Evolutionary conservation across 257 asterid species (phyloP).

Genomic region (Nicotiana undulata): DNA sequence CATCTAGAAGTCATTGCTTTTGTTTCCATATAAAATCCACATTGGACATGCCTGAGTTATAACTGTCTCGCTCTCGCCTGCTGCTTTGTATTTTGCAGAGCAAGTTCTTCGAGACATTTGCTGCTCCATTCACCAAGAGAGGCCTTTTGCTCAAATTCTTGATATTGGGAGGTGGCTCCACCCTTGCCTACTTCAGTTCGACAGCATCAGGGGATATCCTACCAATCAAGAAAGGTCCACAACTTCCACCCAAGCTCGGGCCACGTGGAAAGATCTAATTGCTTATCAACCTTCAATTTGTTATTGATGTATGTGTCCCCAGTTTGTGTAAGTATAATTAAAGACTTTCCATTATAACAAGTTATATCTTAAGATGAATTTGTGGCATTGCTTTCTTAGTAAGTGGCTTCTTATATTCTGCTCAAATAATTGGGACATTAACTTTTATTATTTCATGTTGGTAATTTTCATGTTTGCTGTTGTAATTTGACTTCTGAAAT

Average conservation of each 20-base stretch:
- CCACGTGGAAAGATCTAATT: conserved; percentile 76
- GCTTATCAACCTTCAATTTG: conserved; percentile 1
- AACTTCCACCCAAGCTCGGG: conserved; percentile 79
- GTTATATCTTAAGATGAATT: neutral
- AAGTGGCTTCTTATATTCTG: neutral
- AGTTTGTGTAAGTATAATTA: conserved; percentile 49
- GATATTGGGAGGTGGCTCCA: conserved; percentile 79
- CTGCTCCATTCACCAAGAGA: conserved; percentile 96
- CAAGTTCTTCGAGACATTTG: conserved; percentile 93
- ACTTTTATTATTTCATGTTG: neutral
- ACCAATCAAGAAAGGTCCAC: conserved; percentile 90
- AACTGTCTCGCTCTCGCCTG: neutral
- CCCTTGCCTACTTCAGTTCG: conserved; percentile 74
- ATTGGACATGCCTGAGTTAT: neutral
- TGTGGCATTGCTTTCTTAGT: conserved; percentile 1
- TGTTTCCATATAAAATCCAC: no score
- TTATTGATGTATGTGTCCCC: conserved; percentile 24
- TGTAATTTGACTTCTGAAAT: neutral
- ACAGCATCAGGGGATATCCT: conserved; percentile 82
- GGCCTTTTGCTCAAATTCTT: conserved; percentile 87
- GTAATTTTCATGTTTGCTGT: neutral
- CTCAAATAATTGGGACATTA: neutral
- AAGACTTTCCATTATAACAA: conserved; percentile 21
- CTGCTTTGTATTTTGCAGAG: conserved; percentile 35
- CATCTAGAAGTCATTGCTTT: no score